phyloP scores from a whole-genome alignment of 2,329 filamentous ascomycete genomes.

The Colletotrichum sp. region DNA sequence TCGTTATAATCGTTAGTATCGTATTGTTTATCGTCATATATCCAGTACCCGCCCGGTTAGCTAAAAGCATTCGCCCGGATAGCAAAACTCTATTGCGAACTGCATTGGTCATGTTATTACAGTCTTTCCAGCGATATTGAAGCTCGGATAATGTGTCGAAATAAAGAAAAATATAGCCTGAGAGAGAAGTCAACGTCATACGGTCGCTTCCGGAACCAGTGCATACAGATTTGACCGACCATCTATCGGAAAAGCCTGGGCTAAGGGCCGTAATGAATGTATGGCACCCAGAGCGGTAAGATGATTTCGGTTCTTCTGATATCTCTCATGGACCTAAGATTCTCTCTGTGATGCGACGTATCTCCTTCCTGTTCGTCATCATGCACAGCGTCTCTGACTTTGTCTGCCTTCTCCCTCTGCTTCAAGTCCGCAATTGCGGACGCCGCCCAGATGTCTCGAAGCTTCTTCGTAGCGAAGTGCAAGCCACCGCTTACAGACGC shows the following conservation, averaged over 20 bases:
- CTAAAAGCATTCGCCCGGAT: too few relatives aligned
- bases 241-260: accelerated
- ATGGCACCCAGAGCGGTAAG: not conserved
- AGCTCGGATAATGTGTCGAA: too few relatives aligned
- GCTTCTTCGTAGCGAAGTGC: not conserved
- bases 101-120: too few relatives aligned
- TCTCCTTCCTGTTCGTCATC: not conserved
- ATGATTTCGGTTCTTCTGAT: not conserved
- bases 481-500: constrained; percentile 1
- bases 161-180: too few relatives aligned
- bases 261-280: not conserved
- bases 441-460: not conserved
- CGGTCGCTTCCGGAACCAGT: not conserved
- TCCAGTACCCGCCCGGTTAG: too few relatives aligned
- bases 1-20: too few relatives aligned
- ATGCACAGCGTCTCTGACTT: not conserved
- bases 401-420: not conserved
- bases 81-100: too few relatives aligned
- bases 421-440: not conserved
- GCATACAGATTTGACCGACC: not conserved
- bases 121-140: too few relatives aligned
- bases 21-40: too few relatives aligned
- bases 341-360: not conserved
- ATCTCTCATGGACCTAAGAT: not conserved
- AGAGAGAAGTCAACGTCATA: not conserved